Conservation (phyloP, 345 rosid species). For the Syzygium oleosum region DNA sequence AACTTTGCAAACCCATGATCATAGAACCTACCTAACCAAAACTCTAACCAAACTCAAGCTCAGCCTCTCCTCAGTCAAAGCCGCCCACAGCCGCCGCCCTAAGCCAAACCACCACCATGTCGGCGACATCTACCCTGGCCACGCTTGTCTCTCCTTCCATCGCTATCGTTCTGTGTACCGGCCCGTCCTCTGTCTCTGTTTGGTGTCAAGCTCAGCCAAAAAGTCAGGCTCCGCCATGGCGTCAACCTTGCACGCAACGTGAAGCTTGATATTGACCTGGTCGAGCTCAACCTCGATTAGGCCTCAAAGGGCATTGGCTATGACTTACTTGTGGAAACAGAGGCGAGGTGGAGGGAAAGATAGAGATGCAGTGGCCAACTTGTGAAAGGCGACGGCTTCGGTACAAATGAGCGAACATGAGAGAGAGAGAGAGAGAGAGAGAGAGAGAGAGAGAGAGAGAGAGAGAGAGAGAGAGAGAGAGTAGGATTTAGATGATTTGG, state of each 20-base stretch:
- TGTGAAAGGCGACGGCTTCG: not conserved
- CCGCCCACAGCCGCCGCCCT: not conserved
- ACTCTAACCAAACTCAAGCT: not conserved
- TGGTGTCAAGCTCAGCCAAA: not conserved
- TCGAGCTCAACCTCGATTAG: not conserved
- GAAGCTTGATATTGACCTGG: not conserved
- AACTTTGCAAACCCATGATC: not conserved
- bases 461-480: not conserved
- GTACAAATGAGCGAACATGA: not conserved
- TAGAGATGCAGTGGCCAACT: not conserved
- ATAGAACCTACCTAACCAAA: not conserved
- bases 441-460: not conserved
- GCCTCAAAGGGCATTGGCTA: not conserved
- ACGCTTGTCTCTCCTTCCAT: not conserved
- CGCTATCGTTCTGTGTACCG: not conserved
- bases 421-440: not conserved
- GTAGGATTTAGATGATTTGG: not conserved
- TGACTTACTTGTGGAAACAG: not conserved
- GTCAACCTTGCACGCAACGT: not conserved
- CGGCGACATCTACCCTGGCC: not conserved
- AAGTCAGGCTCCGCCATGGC: not conserved
- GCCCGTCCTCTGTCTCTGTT: not conserved
- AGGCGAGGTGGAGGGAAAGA: not conserved
- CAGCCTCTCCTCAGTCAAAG: not conserved
- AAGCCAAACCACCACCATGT: not conserved